Conservation (phyloP, 2,329 filamentous ascomycete genomes). For the Colletotrichum gloeosporioides region DNA sequence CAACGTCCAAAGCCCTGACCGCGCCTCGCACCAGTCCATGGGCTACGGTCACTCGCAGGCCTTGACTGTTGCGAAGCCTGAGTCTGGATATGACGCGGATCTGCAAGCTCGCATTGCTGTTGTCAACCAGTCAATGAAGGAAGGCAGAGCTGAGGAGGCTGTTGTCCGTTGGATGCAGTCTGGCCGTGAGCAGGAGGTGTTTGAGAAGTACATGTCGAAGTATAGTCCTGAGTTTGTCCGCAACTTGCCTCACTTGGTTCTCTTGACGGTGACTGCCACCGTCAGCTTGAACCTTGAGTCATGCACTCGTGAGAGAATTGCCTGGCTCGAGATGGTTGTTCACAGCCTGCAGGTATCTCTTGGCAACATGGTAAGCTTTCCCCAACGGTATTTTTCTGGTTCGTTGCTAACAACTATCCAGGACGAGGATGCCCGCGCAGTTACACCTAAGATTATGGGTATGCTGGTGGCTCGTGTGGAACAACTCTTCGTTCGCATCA, state of each 20-base stretch:
- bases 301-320: slow-evolving; percentile 61
- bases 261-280: slow-evolving; percentile 69
- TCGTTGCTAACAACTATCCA: slow-evolving; percentile 35
- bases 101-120: slow-evolving; percentile 58
- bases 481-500: slow-evolving; percentile 56
- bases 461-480: slow-evolving; percentile 59
- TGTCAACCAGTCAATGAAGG: slow-evolving; percentile 67
- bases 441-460: slow-evolving; percentile 62
- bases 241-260: slow-evolving; percentile 64
- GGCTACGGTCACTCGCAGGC: slow-evolving; percentile 22
- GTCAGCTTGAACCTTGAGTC: slow-evolving; percentile 63
- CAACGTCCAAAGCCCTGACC: slow-evolving; percentile 22
- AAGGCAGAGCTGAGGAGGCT: slow-evolving; percentile 66
- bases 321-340: slow-evolving; percentile 67
- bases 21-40: slow-evolving; percentile 19
- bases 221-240: slow-evolving; percentile 59
- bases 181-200: slow-evolving; percentile 66
- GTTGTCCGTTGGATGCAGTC: slow-evolving; percentile 72
- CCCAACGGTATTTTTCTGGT: background rate
- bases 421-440: slow-evolving; percentile 60
- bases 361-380: slow-evolving; percentile 52
- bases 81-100: slow-evolving; percentile 47
- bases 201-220: slow-evolving; percentile 58
- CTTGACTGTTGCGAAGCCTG: slow-evolving; percentile 13
- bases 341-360: slow-evolving; percentile 55